phyloP scores from a whole-genome alignment of 148 eudicot species.

The Nepenthes gracilis region DNA sequence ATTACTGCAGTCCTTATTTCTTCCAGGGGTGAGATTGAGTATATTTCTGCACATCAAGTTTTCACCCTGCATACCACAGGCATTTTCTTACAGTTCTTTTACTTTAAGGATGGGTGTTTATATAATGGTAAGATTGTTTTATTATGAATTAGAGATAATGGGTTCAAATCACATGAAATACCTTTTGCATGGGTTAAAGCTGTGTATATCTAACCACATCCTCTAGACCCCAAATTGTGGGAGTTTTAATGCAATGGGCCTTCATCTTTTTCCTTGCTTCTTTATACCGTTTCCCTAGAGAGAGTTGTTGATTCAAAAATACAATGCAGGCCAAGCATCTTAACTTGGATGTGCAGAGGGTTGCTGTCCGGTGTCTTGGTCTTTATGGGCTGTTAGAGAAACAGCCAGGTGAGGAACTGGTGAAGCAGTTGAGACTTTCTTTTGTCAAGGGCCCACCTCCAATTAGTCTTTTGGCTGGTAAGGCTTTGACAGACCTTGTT shows the following conservation, averaged over 20 bases:
- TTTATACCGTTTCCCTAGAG: neutral
- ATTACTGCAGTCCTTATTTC: constrained; percentile 64
- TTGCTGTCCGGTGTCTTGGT: constrained; percentile 81
- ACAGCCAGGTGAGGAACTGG: constrained; percentile 51
- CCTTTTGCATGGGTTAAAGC: too few relatives aligned
- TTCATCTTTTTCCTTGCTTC: neutral
- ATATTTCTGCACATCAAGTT: neutral
- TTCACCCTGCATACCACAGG: neutral
- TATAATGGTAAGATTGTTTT: too few relatives aligned
- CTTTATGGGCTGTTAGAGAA: constrained; percentile 78
- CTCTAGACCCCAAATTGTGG: too few relatives aligned
- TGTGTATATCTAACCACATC: too few relatives aligned
- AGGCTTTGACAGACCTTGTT: constrained; percentile 76
- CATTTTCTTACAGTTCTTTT: neutral
- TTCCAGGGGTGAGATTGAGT: constrained; percentile 62
- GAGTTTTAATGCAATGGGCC: neutral
- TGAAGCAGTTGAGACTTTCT: constrained; percentile 61
- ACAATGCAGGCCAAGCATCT: constrained; percentile 75
- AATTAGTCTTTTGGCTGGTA: constrained; percentile 57
- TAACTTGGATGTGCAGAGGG: constrained; percentile 82
- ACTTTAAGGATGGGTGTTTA: too few relatives aligned
- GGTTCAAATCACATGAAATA: too few relatives aligned
- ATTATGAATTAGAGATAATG: too few relatives aligned
- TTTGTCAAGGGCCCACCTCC: constrained; percentile 58
- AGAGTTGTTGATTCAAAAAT: constrained; percentile 2